Base-by-base conservation (phyloP, 345 rosid genomes). In the Citrus sp. region DNA sequence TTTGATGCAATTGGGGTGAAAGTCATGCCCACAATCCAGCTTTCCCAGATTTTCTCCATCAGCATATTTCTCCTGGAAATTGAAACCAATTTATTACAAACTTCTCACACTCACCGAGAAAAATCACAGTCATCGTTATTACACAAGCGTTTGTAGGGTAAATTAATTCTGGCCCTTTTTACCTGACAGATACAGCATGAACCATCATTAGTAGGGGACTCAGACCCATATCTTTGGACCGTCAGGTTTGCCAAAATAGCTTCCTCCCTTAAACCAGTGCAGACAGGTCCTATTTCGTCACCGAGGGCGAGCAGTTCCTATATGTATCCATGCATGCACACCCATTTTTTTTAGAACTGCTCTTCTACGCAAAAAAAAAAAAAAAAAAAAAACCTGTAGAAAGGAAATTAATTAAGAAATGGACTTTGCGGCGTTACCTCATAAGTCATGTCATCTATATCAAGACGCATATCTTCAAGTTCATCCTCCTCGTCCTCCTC, bases 101-200 rank as follows among this genome's bases (percentile, higher is more conserved):
- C 51, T 46, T 12, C 51, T 10, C 51, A 42, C 62, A n/a, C 62
- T 6, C 62, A 22, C 12, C 0, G 0, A 54, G 22, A 54, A 18
- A 54, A 54, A 54, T 18, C 58, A 18, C 6, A 54, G 51, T 18
- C 21, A 54, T 16, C 58, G 6, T 16, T 6, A 18, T 16, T 18
- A 54, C 58, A 3, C 46, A 19, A 34, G 27, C 25, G 25, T 35
- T 35, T 69, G 42, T 68, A 40, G 14, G 51, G 51, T 46, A 46
- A 46, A 46, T 46, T 46, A 28, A 10, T 38, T 24, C 3, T 40
- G 55, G 30, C 10, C 42, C 28, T 76, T 65, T 68, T 68, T 73
- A 88, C 91, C 85, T 78, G 89, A 73, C 91, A 88, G 56, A 86
- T 77, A 56, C 86, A 81, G 69, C 91, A 88, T 18, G 72, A 37